phyloP scores from a whole-genome alignment of 441 rosid genomes.

The Heliophila coronopifolia region DNA sequence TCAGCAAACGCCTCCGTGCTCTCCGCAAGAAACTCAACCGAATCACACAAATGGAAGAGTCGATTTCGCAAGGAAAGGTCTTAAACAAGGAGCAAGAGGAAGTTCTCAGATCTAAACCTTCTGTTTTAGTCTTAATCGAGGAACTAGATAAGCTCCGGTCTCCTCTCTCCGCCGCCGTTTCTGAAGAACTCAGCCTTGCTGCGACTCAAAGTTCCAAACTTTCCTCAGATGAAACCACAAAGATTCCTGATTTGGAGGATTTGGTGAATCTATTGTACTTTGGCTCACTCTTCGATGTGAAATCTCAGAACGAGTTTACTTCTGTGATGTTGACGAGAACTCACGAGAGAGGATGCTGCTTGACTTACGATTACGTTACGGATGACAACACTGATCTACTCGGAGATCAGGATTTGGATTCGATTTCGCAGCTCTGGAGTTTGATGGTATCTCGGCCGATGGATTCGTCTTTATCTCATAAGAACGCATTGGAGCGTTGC shows the following conservation, averaged over 20 bases:
- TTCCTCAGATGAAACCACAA: too few relatives aligned
- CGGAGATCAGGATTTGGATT: slow-evolving; percentile 67
- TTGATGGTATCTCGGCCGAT: slow-evolving; percentile 61
- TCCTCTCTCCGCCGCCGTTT: slow-evolving; percentile 54
- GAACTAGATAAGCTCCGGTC: slow-evolving; percentile 84
- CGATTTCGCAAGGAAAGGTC: slow-evolving; percentile 63
- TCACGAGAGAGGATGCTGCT: slow-evolving; percentile 81
- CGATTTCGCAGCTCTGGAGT: slow-evolving; percentile 51
- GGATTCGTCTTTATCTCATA: slow-evolving; percentile 64
- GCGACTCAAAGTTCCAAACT: too few relatives aligned
- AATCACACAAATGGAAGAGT: slow-evolving; percentile 74
- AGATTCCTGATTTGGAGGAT: too few relatives aligned
- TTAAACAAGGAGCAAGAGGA: slow-evolving; percentile 82
- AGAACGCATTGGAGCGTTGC: slow-evolving; percentile 65
- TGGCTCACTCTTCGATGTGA: slow-evolving; percentile 72
- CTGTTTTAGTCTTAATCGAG: slow-evolving; percentile 55
- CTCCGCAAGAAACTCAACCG: slow-evolving; percentile 79
- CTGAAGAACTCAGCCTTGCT: slow-evolving; percentile 68
- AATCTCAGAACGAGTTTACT: slow-evolving; percentile 68
- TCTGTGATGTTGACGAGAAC: slow-evolving; percentile 71
- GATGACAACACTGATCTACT: slow-evolving; percentile 81
- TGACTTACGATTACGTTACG: slow-evolving; percentile 80
- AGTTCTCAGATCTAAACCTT: slow-evolving; percentile 69
- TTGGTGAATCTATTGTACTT: slow-evolving; percentile 71
- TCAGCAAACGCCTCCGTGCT: slow-evolving; percentile 89